These are phyloP conservation scores for Choiromyces venosus DNA, from an alignment of 495 filamentous ascomycete species.

Conservation along the genomic window DNA sequence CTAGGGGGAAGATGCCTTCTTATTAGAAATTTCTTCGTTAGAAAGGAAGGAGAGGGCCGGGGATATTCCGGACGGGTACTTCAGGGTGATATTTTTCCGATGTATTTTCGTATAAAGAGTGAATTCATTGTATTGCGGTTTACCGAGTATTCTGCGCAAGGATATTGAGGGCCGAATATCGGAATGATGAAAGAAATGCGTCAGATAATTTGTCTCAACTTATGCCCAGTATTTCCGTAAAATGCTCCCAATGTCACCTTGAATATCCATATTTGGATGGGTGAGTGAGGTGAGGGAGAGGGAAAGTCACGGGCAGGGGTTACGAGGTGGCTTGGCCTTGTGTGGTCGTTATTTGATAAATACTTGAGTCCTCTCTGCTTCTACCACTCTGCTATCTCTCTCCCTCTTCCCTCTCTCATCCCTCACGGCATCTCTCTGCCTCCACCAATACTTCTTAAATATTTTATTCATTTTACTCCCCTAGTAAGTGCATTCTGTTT, in stretches of 20 bases:
- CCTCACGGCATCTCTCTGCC: constrained; percentile 11
- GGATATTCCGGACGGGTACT: background rate
- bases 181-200: background rate
- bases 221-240: background rate
- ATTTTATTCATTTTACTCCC: constrained; percentile 10
- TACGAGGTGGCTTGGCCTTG: background rate
- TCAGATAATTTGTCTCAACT: background rate
- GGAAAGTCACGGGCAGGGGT: background rate
- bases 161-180: background rate
- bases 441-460: constrained; percentile 7
- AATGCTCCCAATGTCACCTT: background rate
- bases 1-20: background rate
- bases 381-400: constrained; percentile 1
- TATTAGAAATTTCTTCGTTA: background rate
- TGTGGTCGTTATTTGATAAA: constrained; percentile 29
- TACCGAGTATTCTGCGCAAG: background rate
- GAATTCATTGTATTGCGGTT: background rate
- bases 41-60: background rate
- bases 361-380: constrained; percentile 29
- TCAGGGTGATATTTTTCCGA: background rate
- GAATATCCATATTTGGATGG: background rate
- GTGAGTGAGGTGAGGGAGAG: background rate
- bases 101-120: background rate
- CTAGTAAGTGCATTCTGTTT: constrained; percentile 16
- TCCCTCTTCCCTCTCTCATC: constrained; percentile 26